Conservation (phyloP, 441 rosid species). For the Capsella rubella region DNA sequence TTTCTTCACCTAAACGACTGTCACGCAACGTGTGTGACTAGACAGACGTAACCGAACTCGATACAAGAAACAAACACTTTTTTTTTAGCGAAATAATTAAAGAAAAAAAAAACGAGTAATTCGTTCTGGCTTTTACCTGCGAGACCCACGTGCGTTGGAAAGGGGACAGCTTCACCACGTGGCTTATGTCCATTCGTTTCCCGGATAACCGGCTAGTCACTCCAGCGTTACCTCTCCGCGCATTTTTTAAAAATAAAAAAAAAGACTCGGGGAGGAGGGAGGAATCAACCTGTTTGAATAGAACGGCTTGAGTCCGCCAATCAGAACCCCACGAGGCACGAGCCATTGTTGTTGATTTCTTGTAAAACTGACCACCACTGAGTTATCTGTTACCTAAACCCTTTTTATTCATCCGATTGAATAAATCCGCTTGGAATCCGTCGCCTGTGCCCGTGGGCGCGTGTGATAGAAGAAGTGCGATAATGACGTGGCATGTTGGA, state of each 20-base stretch:
- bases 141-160: constrained; percentile 49
- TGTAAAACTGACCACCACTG: constrained; percentile 13
- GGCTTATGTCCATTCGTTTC: constrained; percentile 37
- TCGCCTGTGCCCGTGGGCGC: constrained; percentile 7
- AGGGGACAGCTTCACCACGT: constrained; percentile 29
- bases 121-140: constrained; percentile 42
- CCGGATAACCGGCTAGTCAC: constrained; percentile 34
- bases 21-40: constrained; percentile 50
- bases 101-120: constrained; percentile 11
- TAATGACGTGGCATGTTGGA: constrained; percentile 38
- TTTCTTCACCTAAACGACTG: constrained; percentile 45
- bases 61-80: constrained; percentile 21
- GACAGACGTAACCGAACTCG: constrained; percentile 44
- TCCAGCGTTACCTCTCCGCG: constrained; percentile 1
- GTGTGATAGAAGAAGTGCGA: constrained; percentile 16
- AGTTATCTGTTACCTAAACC: neutral
- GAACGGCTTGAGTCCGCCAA: constrained; percentile 49
- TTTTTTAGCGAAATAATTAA: neutral
- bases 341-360: neutral
- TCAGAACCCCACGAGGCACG: constrained; percentile 2
- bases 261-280: too few species aligned
- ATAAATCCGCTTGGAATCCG: constrained; percentile 42
- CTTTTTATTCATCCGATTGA: constrained; percentile 10
- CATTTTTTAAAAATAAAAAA: too few species aligned
- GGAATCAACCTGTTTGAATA: constrained; percentile 25